phyloP scores from a whole-genome alignment of 2,329 filamentous ascomycete species.

The Epichloe uncinata region DNA sequence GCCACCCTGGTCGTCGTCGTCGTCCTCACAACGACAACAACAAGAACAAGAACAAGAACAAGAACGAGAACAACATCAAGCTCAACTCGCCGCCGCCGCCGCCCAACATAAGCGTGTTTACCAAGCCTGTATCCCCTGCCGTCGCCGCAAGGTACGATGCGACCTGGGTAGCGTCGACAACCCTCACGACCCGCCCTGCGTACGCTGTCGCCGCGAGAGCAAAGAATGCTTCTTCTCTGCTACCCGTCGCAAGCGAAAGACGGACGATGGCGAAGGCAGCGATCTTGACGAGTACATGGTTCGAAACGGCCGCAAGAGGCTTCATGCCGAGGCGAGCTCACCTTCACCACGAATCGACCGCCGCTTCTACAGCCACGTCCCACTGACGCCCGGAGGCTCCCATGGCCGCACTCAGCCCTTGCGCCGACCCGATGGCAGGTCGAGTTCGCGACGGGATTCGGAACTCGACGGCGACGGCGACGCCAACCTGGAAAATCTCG shows the following conservation, averaged over 20 bases:
- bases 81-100: conserved; percentile 1
- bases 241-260: conserved; percentile 83
- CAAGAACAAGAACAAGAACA: conserved; percentile 8
- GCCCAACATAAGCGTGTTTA: conserved; percentile 44
- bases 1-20: background rate
- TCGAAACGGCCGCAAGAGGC: conserved; percentile 60
- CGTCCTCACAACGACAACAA: background rate
- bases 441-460: conserved; percentile 15
- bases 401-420: conserved; percentile 53
- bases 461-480: conserved; percentile 41
- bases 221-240: conserved; percentile 97
- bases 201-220: conserved; percentile 83
- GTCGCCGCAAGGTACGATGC: conserved; percentile 48
- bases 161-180: conserved; percentile 72
- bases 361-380: conserved; percentile 37
- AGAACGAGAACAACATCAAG: background rate
- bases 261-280: conserved; percentile 40
- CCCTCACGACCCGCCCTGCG: conserved; percentile 85
- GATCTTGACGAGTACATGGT: conserved; percentile 53
- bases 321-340: conserved; percentile 34
- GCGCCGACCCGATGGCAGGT: conserved; percentile 38
- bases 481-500: conserved; percentile 49
- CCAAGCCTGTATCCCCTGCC: conserved; percentile 50
- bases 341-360: conserved; percentile 26
- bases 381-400: conserved; percentile 51